A percentile compares a stretch with the other conserved stretches of the same genome.
These are phyloP conservation scores for Nakazawaea pomicola DNA, from an alignment of 805 yeast genomes.

Conservation along the genomic window DNA sequence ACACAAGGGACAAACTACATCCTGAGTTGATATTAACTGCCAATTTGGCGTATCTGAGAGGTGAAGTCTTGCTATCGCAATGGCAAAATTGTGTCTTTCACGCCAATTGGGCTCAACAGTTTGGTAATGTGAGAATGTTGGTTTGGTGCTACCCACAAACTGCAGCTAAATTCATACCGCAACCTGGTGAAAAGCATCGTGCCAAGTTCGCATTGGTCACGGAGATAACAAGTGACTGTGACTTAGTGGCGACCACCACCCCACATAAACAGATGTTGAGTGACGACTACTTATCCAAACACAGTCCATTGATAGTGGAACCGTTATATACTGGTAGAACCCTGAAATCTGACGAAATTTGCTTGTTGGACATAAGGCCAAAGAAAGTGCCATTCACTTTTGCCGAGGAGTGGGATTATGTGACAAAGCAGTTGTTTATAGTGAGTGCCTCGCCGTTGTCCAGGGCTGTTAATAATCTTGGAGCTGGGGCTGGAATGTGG, in stretches of 20 bases:
- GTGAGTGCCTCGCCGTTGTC: slow-evolving; percentile 37
- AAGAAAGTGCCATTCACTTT: slow-evolving; percentile 21
- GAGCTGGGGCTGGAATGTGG: slow-evolving; percentile 76
- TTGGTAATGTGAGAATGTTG: slow-evolving; percentile 66
- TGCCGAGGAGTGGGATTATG: slow-evolving; percentile 60
- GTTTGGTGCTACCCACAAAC: slow-evolving; percentile 60
- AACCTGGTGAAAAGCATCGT: slow-evolving; percentile 45
- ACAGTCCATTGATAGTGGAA: slow-evolving; percentile 27
- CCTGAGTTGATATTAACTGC: slow-evolving; percentile 25
- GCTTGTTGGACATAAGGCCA: slow-evolving; percentile 26
- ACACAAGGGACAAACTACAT: slow-evolving; percentile 16
- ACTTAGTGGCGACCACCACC: slow-evolving; percentile 42
- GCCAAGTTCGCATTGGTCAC: slow-evolving; percentile 60
- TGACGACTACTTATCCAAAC: slow-evolving; percentile 15
- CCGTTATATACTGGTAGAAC: slow-evolving; percentile 31
- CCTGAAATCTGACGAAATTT: slow-evolving; percentile 24
- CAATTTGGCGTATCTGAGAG: slow-evolving; percentile 31
- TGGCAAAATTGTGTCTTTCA: slow-evolving; percentile 66
- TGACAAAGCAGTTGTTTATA: slow-evolving; percentile 56
- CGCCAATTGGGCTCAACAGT: slow-evolving; percentile 69
- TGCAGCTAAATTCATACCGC: slow-evolving; percentile 58
- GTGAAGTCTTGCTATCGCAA: slow-evolving; percentile 70
- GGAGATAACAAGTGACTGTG: slow-evolving; percentile 57
- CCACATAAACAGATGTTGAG: slow-evolving; percentile 16
- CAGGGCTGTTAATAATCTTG: slow-evolving; percentile 50